Conservation (phyloP, 1,139 yeast genomes). For the Kodamaea derodonti region DNA sequence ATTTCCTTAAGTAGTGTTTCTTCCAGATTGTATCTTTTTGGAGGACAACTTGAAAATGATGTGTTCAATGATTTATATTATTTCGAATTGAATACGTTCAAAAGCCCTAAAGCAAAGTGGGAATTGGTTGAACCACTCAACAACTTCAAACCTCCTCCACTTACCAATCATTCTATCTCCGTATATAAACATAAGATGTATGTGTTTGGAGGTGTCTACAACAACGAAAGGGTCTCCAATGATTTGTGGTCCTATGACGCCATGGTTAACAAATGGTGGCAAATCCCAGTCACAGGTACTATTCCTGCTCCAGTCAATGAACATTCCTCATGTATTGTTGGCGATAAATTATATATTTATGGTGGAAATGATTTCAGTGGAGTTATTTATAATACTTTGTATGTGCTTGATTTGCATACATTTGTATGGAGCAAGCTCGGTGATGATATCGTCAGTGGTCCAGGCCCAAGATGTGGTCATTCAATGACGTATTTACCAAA, state of each 20-base stretch:
- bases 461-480: constrained; percentile 94
- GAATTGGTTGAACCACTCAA: constrained; percentile 57
- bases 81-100: constrained; percentile 85
- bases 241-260: constrained; percentile 87
- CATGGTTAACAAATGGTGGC: constrained; percentile 61
- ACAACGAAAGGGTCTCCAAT: constrained; percentile 68
- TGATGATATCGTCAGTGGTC: constrained; percentile 42
- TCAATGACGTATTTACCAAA: constrained; percentile 69
- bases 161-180: constrained; percentile 89
- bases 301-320: constrained; percentile 88
- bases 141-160: constrained; percentile 73
- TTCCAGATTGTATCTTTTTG: constrained; percentile 79
- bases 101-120: constrained; percentile 84
- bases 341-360: constrained; percentile 76
- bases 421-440: constrained; percentile 70
- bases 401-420: constrained; percentile 72
- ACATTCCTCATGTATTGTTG: constrained; percentile 79
- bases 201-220: constrained; percentile 89
- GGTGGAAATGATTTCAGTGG: constrained; percentile 90
- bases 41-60: constrained; percentile 90
- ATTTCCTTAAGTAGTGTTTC: constrained; percentile 61
- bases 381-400: constrained; percentile 61
- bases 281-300: constrained; percentile 48
- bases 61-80: constrained; percentile 82
- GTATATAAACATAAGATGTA: constrained; percentile 76